A percentile compares a stretch with the other conserved stretches of the same genome.
phyloP scores from a whole-genome alignment of 768 basidiomycete genomes.

The Tylopilus sp. region DNA sequence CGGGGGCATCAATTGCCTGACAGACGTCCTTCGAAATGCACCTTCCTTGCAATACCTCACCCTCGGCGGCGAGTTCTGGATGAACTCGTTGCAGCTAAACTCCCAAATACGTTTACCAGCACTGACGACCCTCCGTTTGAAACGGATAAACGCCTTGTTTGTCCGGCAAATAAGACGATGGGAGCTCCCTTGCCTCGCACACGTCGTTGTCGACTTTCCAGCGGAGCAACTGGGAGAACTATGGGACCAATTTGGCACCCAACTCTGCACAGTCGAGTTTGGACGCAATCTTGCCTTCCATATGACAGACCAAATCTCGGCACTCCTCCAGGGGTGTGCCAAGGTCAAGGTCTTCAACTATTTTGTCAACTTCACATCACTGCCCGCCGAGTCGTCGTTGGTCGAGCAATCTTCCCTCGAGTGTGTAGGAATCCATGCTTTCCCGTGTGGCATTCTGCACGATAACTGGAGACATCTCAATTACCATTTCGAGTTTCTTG shows the following conservation, averaged over 20 bases:
- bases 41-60: slow-evolving; percentile 59
- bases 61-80: slow-evolving; percentile 45
- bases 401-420: slow-evolving; percentile 34
- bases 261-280: slow-evolving; percentile 54
- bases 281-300: slow-evolving; percentile 55
- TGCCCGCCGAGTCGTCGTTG: slow-evolving; percentile 16
- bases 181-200: slow-evolving; percentile 50
- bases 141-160: slow-evolving; percentile 46
- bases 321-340: slow-evolving; percentile 45
- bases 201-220: slow-evolving; percentile 51
- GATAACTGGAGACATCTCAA: slow-evolving; percentile 32
- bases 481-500: slow-evolving; percentile 46
- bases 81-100: slow-evolving; percentile 15
- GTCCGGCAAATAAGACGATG: slow-evolving; percentile 47
- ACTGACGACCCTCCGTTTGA: slow-evolving; percentile 53
- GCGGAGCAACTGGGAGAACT: slow-evolving; percentile 37
- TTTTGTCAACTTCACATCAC: slow-evolving; percentile 47
- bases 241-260: slow-evolving; percentile 49
- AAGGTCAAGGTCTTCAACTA: slow-evolving; percentile 52
- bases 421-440: slow-evolving; percentile 50
- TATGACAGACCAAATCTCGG: slow-evolving; percentile 43
- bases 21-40: slow-evolving; percentile 45
- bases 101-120: slow-evolving; percentile 38
- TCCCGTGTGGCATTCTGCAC: slow-evolving; percentile 40
- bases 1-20: slow-evolving; percentile 64